These are phyloP conservation scores for Globisporangium recalcitrans DNA, from an alignment of 352 stramenopile genomes.

Conservation along the genomic window DNA sequence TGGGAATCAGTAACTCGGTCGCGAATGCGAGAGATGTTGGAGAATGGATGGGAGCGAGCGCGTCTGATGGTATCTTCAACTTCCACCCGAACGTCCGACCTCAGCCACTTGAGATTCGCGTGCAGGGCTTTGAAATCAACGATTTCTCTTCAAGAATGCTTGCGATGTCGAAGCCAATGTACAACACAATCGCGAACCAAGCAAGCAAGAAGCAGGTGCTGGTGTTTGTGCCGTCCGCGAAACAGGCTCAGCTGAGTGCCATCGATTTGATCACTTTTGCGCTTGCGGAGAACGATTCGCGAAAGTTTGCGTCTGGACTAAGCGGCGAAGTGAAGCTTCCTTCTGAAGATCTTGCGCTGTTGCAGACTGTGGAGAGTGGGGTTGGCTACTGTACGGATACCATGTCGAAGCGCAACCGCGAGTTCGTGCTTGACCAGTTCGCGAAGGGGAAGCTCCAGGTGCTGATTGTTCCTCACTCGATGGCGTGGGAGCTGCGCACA, in stretches of 20 bases:
- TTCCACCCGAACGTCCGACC: constrained; percentile 95
- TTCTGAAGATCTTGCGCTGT: constrained; percentile 87
- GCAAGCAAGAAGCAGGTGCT: constrained; percentile 86
- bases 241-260: constrained; percentile 97
- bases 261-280: constrained; percentile 99
- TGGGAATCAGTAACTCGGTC: constrained; percentile 94
- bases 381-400: constrained; percentile 95
- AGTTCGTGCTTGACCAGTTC: constrained; percentile 89
- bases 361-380: constrained; percentile 91
- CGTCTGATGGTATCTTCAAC: constrained; percentile 86
- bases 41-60: constrained; percentile 95
- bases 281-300: constrained; percentile 74
- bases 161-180: constrained; percentile 98
- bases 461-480: constrained; percentile 91
- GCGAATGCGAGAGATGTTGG: constrained; percentile 97
- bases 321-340: constrained; percentile 36
- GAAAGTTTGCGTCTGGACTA: constrained; percentile 51
- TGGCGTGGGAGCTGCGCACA: constrained; percentile 90
- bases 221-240: constrained; percentile 96
- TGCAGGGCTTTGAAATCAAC: constrained; percentile 98
- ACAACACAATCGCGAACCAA: constrained; percentile 92
- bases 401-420: constrained; percentile 89
- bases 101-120: constrained; percentile 94
- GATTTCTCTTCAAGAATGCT: constrained; percentile 96
- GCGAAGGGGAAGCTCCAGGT: constrained; percentile 85